Evolutionary conservation across 306 rosid genomes (phyloP).

Genomic region (Begonia masoniana): DNA sequence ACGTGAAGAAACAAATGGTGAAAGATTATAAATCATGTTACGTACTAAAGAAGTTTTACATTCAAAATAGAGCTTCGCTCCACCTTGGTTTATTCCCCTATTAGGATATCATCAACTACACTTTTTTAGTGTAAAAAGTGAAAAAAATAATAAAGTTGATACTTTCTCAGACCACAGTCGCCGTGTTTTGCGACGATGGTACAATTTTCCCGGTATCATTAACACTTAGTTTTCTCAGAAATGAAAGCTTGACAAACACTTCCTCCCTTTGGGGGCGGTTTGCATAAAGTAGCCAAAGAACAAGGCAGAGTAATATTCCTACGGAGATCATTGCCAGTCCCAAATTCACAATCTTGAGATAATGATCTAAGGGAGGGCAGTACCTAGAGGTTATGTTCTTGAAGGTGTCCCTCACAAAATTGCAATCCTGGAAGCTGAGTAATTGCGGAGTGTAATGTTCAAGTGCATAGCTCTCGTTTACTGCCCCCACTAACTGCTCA

Average conservation of each 20-base stretch:
- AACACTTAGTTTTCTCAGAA: slow-evolving; percentile 12
- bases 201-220: neutral
- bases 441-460: slow-evolving; percentile 79
- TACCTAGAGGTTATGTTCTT: slow-evolving; percentile 51
- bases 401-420: slow-evolving; percentile 83
- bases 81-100: slow-evolving; percentile 38
- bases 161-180: slow-evolving; percentile 21
- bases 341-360: slow-evolving; percentile 53
- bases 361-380: slow-evolving; percentile 65
- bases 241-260: slow-evolving; percentile 52
- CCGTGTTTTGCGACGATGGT: slow-evolving; percentile 17
- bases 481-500: slow-evolving; percentile 60
- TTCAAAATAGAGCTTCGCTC: slow-evolving; percentile 60
- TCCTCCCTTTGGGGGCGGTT: slow-evolving; percentile 87
- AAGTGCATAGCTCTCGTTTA: slow-evolving; percentile 80
- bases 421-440: slow-evolving; percentile 79
- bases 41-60: slow-evolving; percentile 1
- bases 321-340: slow-evolving; percentile 84
- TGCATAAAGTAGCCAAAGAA: slow-evolving; percentile 85
- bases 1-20: slow-evolving; percentile 5
- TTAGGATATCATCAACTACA: slow-evolving; percentile 1
- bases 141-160: slow-evolving; percentile 3
- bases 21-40: slow-evolving; percentile 5
- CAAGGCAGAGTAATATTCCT: slow-evolving; percentile 78
- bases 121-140: neutral